Evolutionary conservation across 371 early-diverging fungal genomes (phyloP).

Genomic region (Haplosporangium sp.): DNA sequence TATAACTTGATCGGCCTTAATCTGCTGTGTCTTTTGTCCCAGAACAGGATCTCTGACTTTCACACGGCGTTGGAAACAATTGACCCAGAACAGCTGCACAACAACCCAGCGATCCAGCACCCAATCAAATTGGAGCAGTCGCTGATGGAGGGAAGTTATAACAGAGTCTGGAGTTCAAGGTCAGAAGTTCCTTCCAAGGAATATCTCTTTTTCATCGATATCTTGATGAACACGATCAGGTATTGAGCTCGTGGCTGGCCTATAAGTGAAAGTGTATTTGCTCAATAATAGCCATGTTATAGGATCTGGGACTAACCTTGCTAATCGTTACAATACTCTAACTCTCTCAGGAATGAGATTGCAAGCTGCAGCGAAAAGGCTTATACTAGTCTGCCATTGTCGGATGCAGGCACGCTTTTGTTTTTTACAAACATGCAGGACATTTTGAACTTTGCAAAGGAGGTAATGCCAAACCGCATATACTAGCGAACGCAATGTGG

Average conservation of each 20-base stretch:
- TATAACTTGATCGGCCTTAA: slow-evolving; percentile 92
- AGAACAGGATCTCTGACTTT: slow-evolving; percentile 95
- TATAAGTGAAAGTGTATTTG: no score
- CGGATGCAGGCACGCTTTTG: slow-evolving; percentile 89
- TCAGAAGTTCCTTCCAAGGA: slow-evolving; percentile 89
- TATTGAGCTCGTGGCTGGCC: slow-evolving; percentile 21
- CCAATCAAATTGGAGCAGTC: slow-evolving; percentile 92
- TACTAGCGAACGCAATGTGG: no score
- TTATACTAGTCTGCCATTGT: slow-evolving; percentile 85
- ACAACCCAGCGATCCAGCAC: slow-evolving; percentile 87
- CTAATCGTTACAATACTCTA: neutral
- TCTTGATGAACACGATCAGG: slow-evolving; percentile 93
- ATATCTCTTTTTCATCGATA: slow-evolving; percentile 92
- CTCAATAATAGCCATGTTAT: neutral
- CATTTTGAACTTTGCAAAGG: slow-evolving; percentile 79
- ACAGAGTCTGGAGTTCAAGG: slow-evolving; percentile 93
- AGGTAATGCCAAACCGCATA: slow-evolving; percentile 57
- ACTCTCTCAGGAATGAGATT: slow-evolving; percentile 83
- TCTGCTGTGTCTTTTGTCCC: slow-evolving; percentile 90
- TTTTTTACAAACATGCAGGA: slow-evolving; percentile 86
- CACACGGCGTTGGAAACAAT: slow-evolving; percentile 93
- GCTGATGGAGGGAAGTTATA: slow-evolving; percentile 97
- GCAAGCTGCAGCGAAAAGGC: slow-evolving; percentile 95
- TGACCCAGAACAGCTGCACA: slow-evolving; percentile 82
- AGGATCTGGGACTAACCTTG: neutral